Percentiles rank a stretch among this genome's conserved stretches.
phyloP scores from a whole-genome alignment of 495 filamentous ascomycete genomes.

The Penicillium argentinense region DNA sequence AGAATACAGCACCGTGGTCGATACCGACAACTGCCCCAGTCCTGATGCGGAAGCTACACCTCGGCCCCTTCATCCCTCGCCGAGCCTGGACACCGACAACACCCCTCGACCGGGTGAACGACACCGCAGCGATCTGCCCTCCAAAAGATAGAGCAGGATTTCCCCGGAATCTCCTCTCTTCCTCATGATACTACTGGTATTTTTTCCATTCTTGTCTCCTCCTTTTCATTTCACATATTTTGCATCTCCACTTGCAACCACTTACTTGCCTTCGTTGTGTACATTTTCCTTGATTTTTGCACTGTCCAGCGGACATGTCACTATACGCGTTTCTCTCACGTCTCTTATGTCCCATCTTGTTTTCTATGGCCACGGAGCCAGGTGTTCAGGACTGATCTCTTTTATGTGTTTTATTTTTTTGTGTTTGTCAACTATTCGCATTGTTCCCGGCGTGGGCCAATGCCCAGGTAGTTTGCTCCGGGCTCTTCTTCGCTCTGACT shows the following conservation, averaged over 20 bases:
- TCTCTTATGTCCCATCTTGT: constrained; percentile 29
- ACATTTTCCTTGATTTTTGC: constrained; percentile 17
- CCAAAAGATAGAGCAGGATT: constrained; percentile 11
- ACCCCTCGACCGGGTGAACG: constrained; percentile 71
- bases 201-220: too few relatives aligned
- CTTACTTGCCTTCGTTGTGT: constrained; percentile 20
- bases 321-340: constrained; percentile 22
- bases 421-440: too few relatives aligned
- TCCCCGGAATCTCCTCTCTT: not conserved
- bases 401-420: not conserved
- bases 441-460: too few relatives aligned
- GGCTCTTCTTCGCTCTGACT: too few relatives aligned
- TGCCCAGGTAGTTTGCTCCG: too few relatives aligned
- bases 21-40: constrained; percentile 24
- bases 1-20: constrained; percentile 21
- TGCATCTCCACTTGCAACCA: constrained; percentile 12
- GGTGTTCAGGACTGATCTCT: constrained; percentile 22
- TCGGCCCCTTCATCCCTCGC: constrained; percentile 37
- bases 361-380: constrained; percentile 19
- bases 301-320: constrained; percentile 21
- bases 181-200: not conserved
- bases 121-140: constrained; percentile 55
- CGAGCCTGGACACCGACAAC: constrained; percentile 54
- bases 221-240: constrained; percentile 8
- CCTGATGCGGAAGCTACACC: constrained; percentile 42